These are phyloP conservation scores for Naganishia friedmannii DNA, from an alignment of 768 basidiomycete species.

Conservation along the genomic window DNA sequence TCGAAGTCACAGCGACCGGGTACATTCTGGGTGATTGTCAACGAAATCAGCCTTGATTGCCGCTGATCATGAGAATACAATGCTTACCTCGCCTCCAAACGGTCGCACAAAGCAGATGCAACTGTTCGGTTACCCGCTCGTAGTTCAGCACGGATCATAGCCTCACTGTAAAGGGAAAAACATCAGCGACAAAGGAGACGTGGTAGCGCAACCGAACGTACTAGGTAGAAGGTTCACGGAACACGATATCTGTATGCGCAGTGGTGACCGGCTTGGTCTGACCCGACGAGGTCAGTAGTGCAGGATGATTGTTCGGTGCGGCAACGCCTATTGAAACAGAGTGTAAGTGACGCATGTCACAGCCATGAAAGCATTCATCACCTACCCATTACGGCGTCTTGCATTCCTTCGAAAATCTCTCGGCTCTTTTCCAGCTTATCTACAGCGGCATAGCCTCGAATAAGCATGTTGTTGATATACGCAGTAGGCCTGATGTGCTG, in stretches of 20 bases:
- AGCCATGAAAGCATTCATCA: not conserved
- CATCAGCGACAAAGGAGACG: slow-evolving; percentile 10
- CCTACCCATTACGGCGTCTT: slow-evolving; percentile 66
- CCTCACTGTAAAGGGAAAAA: slow-evolving; percentile 70
- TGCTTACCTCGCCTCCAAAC: slow-evolving; percentile 69
- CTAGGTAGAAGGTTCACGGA: slow-evolving; percentile 67
- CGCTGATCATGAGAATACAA: not conserved
- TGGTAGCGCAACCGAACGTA: slow-evolving; percentile 2
- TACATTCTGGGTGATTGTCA: slow-evolving; percentile 36
- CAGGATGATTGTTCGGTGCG: slow-evolving; percentile 80
- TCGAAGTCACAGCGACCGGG: slow-evolving; percentile 46
- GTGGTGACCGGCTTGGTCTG: slow-evolving; percentile 42
- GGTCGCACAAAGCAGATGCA: slow-evolving; percentile 67
- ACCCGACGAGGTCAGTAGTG: slow-evolving; percentile 59
- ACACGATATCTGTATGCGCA: slow-evolving; percentile 61
- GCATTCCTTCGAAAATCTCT: slow-evolving; percentile 71
- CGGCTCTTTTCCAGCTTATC: slow-evolving; percentile 71
- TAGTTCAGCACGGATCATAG: slow-evolving; percentile 89
- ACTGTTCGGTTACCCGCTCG: slow-evolving; percentile 68
- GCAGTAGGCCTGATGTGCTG: slow-evolving; percentile 82
- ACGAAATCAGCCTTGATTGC: not conserved
- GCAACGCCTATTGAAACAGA: slow-evolving; percentile 63
- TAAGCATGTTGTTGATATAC: slow-evolving; percentile 85
- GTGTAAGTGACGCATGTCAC: not conserved
- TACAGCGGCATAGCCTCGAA: slow-evolving; percentile 68